Evolutionary conservation across 2,329 filamentous ascomycete genomes (phyloP).

Genomic region (Scytalidium lignicola): DNA sequence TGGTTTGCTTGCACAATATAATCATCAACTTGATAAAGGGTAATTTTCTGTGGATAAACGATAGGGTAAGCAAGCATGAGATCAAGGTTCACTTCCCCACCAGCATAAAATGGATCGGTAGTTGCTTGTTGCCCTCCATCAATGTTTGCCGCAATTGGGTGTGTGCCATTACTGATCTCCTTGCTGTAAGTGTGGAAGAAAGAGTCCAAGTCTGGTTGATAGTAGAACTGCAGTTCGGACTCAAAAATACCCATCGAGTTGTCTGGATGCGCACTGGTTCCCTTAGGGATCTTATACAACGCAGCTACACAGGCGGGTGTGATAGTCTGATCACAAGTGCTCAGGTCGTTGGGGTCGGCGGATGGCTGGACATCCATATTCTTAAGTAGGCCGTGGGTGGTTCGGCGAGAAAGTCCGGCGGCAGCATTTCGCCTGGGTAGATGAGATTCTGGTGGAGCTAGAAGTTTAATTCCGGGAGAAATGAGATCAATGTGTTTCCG

Average conservation of each 20-base stretch:
- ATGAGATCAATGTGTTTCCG: constrained; percentile 46
- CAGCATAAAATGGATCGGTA: constrained; percentile 25
- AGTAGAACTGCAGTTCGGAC: constrained; percentile 35
- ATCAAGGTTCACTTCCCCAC: constrained; percentile 36
- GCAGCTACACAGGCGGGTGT: constrained; percentile 31
- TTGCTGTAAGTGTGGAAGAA: constrained; percentile 29
- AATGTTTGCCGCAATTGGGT: constrained; percentile 32
- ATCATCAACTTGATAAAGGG: constrained; percentile 39
- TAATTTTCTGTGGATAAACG: constrained; percentile 38
- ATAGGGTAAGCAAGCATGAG: constrained; percentile 38
- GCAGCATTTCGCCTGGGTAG: constrained; percentile 15
- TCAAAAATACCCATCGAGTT: constrained; percentile 41
- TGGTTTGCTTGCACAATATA: constrained; percentile 20
- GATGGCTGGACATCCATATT: neutral
- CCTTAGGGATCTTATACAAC: constrained; percentile 37
- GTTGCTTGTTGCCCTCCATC: constrained; percentile 28
- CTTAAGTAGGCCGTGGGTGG: neutral
- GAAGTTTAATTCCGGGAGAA: constrained; percentile 15
- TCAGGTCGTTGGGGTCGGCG: constrained; percentile 39
- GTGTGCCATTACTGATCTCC: constrained; percentile 33
- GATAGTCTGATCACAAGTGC: constrained; percentile 16
- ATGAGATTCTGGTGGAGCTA: constrained; percentile 2
- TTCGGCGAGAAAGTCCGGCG: neutral
- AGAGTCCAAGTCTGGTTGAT: constrained; percentile 34
- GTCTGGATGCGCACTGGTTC: constrained; percentile 25